Conservation (phyloP, 345 rosid genomes). For the Leavenworthia alabamica region DNA sequence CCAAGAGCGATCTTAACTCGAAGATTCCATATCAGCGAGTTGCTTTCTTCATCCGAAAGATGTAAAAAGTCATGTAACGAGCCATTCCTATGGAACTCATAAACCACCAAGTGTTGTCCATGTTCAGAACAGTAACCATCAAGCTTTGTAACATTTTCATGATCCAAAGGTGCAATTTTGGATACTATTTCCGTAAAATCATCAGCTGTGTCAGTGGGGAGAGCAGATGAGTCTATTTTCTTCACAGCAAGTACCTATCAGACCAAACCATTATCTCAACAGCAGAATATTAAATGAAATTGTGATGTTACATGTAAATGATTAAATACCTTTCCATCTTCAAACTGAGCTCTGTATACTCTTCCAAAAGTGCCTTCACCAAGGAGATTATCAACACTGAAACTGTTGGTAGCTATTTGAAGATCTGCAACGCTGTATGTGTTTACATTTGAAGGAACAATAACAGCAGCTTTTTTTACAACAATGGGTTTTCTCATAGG, state of each 20-base stretch:
- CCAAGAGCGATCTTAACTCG: constrained; percentile 95
- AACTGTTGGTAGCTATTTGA: constrained; percentile 95
- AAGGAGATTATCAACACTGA: constrained; percentile 71
- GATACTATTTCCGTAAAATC: constrained; percentile 81
- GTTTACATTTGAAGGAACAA: constrained; percentile 53
- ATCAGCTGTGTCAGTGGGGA: constrained; percentile 56
- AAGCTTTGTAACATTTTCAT: constrained; percentile 80
- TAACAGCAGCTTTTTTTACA: constrained; percentile 52
- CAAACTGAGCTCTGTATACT: constrained; percentile 91
- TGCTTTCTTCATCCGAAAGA: constrained; percentile 71
- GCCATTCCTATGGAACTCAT: constrained; percentile 83
- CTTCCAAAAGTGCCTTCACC: constrained; percentile 97
- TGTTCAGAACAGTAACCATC: constrained; percentile 94
- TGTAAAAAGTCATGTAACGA: constrained; percentile 80
- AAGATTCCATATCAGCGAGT: constrained; percentile 84
- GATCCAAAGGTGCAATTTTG: constrained; percentile 70
- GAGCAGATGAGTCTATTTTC: constrained; percentile 77
- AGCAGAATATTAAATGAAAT: not conserved
- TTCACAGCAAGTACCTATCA: constrained; percentile 88
- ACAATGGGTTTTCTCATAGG: constrained; percentile 45
- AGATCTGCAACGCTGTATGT: constrained; percentile 85
- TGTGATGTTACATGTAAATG: not conserved
- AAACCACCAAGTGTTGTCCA: constrained; percentile 84
- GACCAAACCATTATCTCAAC: constrained; percentile 11
- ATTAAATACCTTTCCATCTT: constrained; percentile 91